Evolutionary conservation across 306 rosid species (phyloP).

Genomic region (Fragaria iinumae): DNA sequence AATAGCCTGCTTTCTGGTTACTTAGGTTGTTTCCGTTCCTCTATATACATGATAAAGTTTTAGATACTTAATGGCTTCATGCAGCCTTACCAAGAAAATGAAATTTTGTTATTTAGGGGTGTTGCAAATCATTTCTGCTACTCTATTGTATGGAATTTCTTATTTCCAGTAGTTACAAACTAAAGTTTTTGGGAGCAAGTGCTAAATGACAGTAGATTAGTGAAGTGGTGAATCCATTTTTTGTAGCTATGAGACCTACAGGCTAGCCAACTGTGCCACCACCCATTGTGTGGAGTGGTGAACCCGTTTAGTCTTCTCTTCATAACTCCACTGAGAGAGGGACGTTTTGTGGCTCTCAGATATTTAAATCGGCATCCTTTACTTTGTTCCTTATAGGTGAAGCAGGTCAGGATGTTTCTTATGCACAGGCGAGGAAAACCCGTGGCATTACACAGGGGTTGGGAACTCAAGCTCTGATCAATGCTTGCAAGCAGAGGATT

Average conservation of each 20-base stretch:
- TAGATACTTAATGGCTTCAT: neutral
- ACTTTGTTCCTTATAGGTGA: neutral
- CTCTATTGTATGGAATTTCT: neutral
- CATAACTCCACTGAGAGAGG: neutral
- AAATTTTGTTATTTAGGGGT: neutral
- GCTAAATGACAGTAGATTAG: neutral
- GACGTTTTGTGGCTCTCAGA: neutral
- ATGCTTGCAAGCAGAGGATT: constrained; percentile 7
- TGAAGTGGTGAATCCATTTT: neutral
- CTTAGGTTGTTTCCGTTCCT: neutral
- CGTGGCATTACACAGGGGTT: constrained; percentile 3
- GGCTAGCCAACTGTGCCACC: no score
- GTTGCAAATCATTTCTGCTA: neutral
- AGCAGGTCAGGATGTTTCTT: neutral
- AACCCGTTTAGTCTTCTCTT: neutral
- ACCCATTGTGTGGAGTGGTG: no score
- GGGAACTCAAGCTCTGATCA: constrained; percentile 3
- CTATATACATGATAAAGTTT: neutral
- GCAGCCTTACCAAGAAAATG: neutral
- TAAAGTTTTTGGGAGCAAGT: neutral
- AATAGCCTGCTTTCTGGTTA: neutral
- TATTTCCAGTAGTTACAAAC: neutral
- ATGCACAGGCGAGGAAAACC: neutral
- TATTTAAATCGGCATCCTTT: neutral
- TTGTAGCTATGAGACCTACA: no score